Evolutionary conservation across 495 filamentous ascomycete genomes (phyloP), one percentile per base, ranked within the genome.

Genomic region (Acidiella bohemica): DNA sequence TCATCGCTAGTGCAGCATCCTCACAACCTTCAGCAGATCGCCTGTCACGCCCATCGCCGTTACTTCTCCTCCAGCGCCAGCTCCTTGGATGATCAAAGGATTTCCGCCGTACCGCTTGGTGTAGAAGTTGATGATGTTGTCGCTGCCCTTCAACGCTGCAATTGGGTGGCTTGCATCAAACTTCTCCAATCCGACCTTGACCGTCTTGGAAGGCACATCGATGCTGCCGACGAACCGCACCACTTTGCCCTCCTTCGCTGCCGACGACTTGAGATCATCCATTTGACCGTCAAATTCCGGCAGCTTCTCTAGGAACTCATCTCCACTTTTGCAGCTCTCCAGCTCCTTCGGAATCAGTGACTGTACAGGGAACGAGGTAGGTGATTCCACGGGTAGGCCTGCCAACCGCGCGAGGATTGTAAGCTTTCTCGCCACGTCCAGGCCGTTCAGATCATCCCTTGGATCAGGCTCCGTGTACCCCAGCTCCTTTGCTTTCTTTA

Each of bases 61-160:
- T 25, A 95, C 85, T 20, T 93, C 88, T 29, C 80, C 85, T 50
- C 90, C 90, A 38, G 90, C 90, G 37, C 66, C 90, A 26, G 85
- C 87, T 42, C 90, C 90, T 67, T 94, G 86, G 34, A 97, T 75
- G 55, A 95, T 90, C 39, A 95, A 62, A 10, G 90, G 83, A 58
- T 86, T 92, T 43, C 66, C 67, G 27, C 84, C 84, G 56, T 97
- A 96, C 51, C 90, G 73, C 67, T 87, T 79, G 31, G 90, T 95
- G 62, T 90, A 93, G 70, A 97, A 93, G 69, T 76, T 90, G 54
- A 97, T 90, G 56, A 95, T 88, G 66, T 96, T 96, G 57, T 94
- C 90, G 60, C 85, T 94, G 26, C 90, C 90, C 68, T 93, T 92
- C 41, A 96, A 66, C 25, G 81, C 80, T 21, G 88, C 90, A 60